Evolutionary conservation across 192 early-diverging fungal genomes (phyloP), one percentile per base, ranked within the genome.

Genomic region (Fimicolochytrium jonesii): DNA sequence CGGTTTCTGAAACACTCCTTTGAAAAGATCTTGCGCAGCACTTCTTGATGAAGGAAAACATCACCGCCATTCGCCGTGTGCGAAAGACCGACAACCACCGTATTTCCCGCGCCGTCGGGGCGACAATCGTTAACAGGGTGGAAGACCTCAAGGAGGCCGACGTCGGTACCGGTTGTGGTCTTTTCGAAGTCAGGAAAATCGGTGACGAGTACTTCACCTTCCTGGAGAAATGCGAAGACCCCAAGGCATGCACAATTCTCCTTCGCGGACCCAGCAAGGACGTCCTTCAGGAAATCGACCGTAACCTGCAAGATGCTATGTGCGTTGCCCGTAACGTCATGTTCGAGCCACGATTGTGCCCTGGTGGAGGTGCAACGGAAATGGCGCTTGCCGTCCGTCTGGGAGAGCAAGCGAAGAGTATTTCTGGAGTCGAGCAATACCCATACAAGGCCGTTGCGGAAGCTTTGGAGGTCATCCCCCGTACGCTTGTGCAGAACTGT

Each of bases 181-280:
- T 92, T 28, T 99, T 98, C 70, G 76, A 89, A 39, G 79, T 99
- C 33, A 88, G 95, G 50, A 97, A 99, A 81, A 95, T 99, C 68
- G 97, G 94, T 64, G 97, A 99, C 77, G 97, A 99, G 69, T 96
- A 99, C 83, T 99, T 98, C 68, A 91, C 91, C 37, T 97, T 92
- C 73, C 78, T 99, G 54, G 92, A 88, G 25, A 73, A 92, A 72
- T 97, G 95, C 81, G 78, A 90, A 69, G 86, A 93, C 72, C 95
- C 97, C 72, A 99, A 99, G 79, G 94, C 94, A 10, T 99, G 97
- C 79, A 95, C 95, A 22, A 94, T 99, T 69, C 64, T 99, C 18
- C 79, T 99, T 56, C 93, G 97, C 55, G 97, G 97, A 35, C 94
- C 97, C 31, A 87, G 87, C 68, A 99, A 97, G 79, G 97, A 99